These are phyloP conservation scores for Phaeodactylum tricornutum DNA, from an alignment of 108 stramenopile species.

Conservation along the genomic window DNA sequence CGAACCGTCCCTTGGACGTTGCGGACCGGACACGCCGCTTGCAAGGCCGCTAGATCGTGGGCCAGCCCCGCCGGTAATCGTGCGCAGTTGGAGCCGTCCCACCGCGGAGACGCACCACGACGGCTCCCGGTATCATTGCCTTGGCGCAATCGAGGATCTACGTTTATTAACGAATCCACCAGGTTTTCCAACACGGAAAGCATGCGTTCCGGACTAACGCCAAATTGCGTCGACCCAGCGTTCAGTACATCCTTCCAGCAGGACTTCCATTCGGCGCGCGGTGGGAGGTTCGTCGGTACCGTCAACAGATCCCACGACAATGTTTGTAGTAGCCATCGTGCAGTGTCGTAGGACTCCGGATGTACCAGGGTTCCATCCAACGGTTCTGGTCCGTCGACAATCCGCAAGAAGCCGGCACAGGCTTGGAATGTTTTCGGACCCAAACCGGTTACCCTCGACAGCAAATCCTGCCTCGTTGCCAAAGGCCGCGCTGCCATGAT, in stretches of 20 bases:
- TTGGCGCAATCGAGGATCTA: conserved; percentile 31
- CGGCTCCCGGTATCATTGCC: not conserved
- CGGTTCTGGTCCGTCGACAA: conserved; percentile 31
- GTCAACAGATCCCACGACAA: conserved; percentile 28
- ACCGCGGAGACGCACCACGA: not conserved
- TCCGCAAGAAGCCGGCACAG: conserved; percentile 45
- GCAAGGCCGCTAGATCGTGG: conserved; percentile 8
- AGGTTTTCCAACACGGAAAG: conserved; percentile 32
- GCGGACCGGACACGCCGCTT: conserved; percentile 20
- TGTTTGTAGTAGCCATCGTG: conserved; percentile 32
- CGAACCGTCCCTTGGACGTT: conserved; percentile 34
- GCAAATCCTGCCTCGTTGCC: conserved; percentile 27
- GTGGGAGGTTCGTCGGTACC: conserved; percentile 11
- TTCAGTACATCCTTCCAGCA: conserved; percentile 16
- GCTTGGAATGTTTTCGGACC: conserved; percentile 56
- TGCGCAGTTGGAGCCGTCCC: conserved; percentile 8
- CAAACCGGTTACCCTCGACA: conserved; percentile 31
- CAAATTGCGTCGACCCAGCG: conserved; percentile 23
- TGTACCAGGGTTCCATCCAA: conserved; percentile 50
- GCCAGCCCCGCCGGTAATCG: conserved; percentile 5
- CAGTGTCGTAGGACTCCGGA: conserved; percentile 54
- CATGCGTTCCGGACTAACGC: conserved; percentile 25
- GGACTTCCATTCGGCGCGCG: conserved; percentile 3
- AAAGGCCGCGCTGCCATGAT: conserved; percentile 43
- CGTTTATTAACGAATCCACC: conserved; percentile 34